Evolutionary conservation across 2,329 filamentous ascomycete species (phyloP).

Genomic region (Monilinia aucupariae): DNA sequence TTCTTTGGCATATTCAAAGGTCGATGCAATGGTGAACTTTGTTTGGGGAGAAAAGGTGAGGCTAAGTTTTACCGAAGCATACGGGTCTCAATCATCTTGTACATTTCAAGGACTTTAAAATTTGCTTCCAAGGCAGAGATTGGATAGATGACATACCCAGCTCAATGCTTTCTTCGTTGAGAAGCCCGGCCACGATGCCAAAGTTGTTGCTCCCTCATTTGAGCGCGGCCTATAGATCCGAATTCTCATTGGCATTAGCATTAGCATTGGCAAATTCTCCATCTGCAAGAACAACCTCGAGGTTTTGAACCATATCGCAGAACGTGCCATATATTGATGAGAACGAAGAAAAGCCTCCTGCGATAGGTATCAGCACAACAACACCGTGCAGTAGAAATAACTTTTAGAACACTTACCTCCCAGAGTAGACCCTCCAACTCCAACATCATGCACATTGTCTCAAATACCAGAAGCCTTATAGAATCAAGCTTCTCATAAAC

Average conservation of each 20-base stretch:
- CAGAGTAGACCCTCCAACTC: slow-evolving; percentile 15
- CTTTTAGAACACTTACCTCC: not conserved
- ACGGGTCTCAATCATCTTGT: not conserved
- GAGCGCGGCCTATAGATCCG: slow-evolving; percentile 49
- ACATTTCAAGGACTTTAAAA: not conserved
- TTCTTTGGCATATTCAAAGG: not conserved
- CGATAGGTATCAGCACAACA: slow-evolving; percentile 18
- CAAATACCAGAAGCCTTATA: slow-evolving; percentile 17
- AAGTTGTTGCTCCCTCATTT: slow-evolving; percentile 45
- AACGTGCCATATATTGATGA: not conserved
- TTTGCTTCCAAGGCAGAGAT: not conserved
- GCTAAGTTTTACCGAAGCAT: not conserved
- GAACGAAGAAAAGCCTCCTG: slow-evolving; percentile 12
- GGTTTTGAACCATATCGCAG: not conserved
- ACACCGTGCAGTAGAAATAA: slow-evolving; percentile 21
- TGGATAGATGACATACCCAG: slow-evolving; percentile 7
- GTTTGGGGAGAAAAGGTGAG: not conserved
- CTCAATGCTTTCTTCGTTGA: slow-evolving; percentile 19
- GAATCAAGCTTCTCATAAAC: slow-evolving; percentile 22
- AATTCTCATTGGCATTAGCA: slow-evolving; percentile 30
- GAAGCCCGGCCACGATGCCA: slow-evolving; percentile 45
- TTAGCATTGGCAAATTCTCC: slow-evolving; percentile 45
- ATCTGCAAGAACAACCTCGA: slow-evolving; percentile 39
- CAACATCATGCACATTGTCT: slow-evolving; percentile 21
- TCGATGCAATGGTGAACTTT: not conserved